A percentile compares a stretch with the other conserved stretches of the same genome.
Conservation (phyloP, 768 basidiomycete genomes). For the Ramaria sp. region DNA sequence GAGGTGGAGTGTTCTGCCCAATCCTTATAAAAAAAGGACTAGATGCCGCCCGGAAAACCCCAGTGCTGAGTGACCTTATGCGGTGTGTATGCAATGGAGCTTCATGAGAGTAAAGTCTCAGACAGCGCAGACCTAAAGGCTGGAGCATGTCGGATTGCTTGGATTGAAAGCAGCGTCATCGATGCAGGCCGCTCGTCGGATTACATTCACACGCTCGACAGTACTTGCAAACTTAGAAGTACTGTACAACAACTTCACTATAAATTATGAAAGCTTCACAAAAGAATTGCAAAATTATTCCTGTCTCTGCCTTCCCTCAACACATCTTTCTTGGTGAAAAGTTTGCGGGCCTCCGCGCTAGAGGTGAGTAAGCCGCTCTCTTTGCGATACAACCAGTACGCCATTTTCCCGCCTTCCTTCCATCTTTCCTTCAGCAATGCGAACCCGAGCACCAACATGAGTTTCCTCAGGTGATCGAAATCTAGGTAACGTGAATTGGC, state of each 20-base stretch:
- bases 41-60: too few relatives aligned
- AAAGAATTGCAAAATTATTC: conserved; percentile 69
- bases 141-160: conserved; percentile 5
- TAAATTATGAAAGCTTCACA: conserved; percentile 12
- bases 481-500: conserved; percentile 78
- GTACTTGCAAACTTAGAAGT: too few relatives aligned
- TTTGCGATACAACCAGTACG: conserved; percentile 75
- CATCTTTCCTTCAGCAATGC: conserved; percentile 44
- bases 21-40: too few relatives aligned
- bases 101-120: not conserved
- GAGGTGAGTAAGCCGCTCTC: not conserved
- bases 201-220: too few relatives aligned
- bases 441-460: conserved; percentile 49
- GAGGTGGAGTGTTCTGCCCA: not conserved
- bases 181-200: too few relatives aligned
- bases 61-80: not conserved
- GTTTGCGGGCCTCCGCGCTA: not conserved
- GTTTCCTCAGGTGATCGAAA: conserved; percentile 38
- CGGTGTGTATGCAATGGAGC: not conserved
- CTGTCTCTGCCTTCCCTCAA: conserved; percentile 51
- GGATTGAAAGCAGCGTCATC: too few relatives aligned
- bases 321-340: conserved; percentile 44
- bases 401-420: conserved; percentile 72
- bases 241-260: too few relatives aligned
- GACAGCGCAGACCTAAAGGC: not conserved